Conservation (phyloP, 2,329 filamentous ascomycete species). For the Zasmidium angulare region DNA sequence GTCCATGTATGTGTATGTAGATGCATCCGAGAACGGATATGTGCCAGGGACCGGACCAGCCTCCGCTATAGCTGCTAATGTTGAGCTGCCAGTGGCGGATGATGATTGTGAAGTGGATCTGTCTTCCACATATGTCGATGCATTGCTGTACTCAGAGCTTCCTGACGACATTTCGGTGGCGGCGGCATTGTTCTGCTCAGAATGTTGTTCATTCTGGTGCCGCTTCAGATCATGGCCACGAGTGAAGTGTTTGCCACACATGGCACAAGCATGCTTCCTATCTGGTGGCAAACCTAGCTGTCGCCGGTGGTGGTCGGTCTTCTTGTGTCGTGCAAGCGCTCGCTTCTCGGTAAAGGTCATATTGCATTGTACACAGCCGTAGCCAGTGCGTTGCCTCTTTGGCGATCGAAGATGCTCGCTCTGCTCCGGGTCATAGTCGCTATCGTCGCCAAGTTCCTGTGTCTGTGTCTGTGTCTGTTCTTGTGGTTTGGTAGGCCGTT, state of each 20-base stretch:
- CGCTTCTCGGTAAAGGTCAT: slow-evolving; percentile 29
- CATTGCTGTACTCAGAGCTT: slow-evolving; percentile 7
- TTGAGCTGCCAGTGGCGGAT: neutral
- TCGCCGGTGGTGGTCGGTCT: slow-evolving; percentile 27
- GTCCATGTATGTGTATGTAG: neutral
- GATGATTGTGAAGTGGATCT: neutral
- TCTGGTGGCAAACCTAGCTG: slow-evolving; percentile 25
- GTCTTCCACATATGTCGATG: neutral
- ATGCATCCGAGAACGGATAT: neutral
- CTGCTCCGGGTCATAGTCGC: slow-evolving; percentile 4
- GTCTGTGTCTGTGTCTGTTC: neutral
- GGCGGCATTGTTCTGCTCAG: neutral
- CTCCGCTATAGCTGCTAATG: neutral
- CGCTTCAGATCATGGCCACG: slow-evolving; percentile 28
- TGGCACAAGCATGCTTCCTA: slow-evolving; percentile 24
- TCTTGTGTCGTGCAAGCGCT: slow-evolving; percentile 27
- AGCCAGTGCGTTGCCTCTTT: slow-evolving; percentile 16
- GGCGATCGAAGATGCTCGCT: slow-evolving; percentile 9
- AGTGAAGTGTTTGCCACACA: slow-evolving; percentile 26
- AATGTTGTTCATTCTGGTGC: slow-evolving; percentile 28
- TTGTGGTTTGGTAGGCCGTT: neutral
- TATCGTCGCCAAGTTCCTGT: neutral
- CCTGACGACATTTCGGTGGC: slow-evolving; percentile 3
- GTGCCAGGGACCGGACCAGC: neutral
- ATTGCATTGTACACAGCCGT: slow-evolving; percentile 18